Evolutionary conservation across 1,284 basidiomycete genomes (phyloP), one percentile per base, ranked within the genome.

Genomic region (Apiotrichum akiyoshidainum): DNA sequence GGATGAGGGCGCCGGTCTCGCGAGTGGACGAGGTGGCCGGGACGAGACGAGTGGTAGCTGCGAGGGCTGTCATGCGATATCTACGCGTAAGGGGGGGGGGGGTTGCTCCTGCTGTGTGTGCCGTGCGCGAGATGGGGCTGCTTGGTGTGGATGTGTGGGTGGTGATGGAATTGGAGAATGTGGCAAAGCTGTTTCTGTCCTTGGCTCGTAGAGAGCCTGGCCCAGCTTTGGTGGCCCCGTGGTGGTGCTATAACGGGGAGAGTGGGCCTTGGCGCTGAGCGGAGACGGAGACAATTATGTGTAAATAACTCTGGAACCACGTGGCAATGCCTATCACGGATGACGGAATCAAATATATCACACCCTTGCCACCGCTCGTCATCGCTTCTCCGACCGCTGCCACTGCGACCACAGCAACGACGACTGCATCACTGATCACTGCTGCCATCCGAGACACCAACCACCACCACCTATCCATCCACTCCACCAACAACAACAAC

Each of bases 1-100:
- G 45, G 52, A 46, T 21, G 58, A 58, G 37, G 44, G 26, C 26
- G 26, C 42, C 35, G 47, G 19, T 37, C 31, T 16, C 42, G 41
- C 33, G 34, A 17, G 40, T 45, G 40, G 33, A 14, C 17, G 21
- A 34, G 22, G 22, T 19, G 40, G 21, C 35, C 22, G 42, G 26
- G 26, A 31, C n/a, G 44, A 40, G 21, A 37, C 33, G 11, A 42
- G 12, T n/a, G 50, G 16, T 11, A 5, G 26, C 26, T 16, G 41
- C 5, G 40, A 37, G 11, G 46, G n/a, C 33, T 9, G 33, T 21
- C 33, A 48, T 48, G 46, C 34, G 31, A 48, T 13, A 26, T 12
- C 14, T 22, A 13, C 13, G 13, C 8, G 11, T n/a, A 19, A 7
- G 40, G 1, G 40, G 5, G 14, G 2, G 40, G 16, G 40, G 4